Conservation (phyloP, 2,329 filamentous ascomycete species). For the Thielaviopsis musarum region DNA sequence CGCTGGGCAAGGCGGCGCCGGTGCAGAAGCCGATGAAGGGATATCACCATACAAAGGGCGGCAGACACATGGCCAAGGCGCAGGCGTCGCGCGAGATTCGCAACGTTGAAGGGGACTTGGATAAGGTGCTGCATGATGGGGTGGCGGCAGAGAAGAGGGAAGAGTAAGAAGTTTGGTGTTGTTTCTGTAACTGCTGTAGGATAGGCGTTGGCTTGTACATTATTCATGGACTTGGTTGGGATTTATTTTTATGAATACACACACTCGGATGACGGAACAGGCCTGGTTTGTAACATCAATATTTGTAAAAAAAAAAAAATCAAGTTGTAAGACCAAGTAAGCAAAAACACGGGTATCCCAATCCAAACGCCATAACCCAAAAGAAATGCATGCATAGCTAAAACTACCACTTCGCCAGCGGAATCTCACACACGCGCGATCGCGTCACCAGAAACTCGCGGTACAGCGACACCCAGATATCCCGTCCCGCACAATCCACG, state of each 20-base stretch:
- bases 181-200: too few species aligned
- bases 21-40: constrained; percentile 12
- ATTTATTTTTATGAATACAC: too few species aligned
- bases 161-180: background rate
- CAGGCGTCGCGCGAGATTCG: constrained; percentile 7
- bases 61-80: constrained; percentile 9
- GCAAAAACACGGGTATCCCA: too few species aligned
- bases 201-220: too few species aligned
- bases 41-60: constrained; percentile 11
- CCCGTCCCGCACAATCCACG: constrained; percentile 22
- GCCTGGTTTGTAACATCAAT: too few species aligned
- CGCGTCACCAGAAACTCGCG: constrained; percentile 25
- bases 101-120: constrained; percentile 5
- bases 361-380: background rate
- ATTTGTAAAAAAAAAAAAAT: too few species aligned
- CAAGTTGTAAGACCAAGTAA: too few species aligned
- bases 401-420: background rate
- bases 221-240: too few species aligned
- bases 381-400: background rate
- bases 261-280: too few species aligned
- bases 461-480: constrained; percentile 24
- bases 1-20: constrained; percentile 9
- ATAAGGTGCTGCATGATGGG: constrained; percentile 8
- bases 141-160: background rate
- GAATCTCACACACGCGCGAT: background rate